Base-by-base conservation (phyloP, 225 moss, liverwort and hornwort species). In the Physcomitrium patens region DNA sequence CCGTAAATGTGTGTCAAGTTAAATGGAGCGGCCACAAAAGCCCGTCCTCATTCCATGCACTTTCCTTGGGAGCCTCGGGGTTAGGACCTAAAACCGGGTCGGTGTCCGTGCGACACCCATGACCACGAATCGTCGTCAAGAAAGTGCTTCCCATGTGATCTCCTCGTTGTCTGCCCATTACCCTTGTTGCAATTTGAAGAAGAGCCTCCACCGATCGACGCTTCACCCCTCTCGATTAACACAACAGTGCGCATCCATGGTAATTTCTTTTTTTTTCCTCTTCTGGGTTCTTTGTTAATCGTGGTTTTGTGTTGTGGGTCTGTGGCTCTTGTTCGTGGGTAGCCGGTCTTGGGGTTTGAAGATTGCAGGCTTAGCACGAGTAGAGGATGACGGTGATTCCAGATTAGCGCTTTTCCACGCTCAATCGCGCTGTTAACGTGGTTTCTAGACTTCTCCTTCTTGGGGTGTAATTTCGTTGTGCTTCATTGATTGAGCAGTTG, bases 291-390 rank as follows among this genome's bases (percentile, higher is more conserved):
- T 41, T 5, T 16, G 24, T 48, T 47, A 45, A 28, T 3, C 19
- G 3, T 48, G n/a, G 15, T 44, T 19, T 3, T 26, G 4, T 27
- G 1, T 48, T 48, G 57, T 41, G 13, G 56, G 66, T 0, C n/a
- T 0, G 56, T 42, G 22, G 23, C 51, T 76, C 3, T 41, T 47
- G 2, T 13, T 13, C 27, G 14, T 23, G 19, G 4, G 57, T 31
- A 59, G 45, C 6, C 11, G 10, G 56, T 45, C 58, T 8, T 71
- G 61, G 82, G 78, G 74, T 82, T 75, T 75, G 13, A 9, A 18
- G 18, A 3, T 43, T 12, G 19, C 18, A 10, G 9, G 47, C 19
- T 28, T 37, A 9, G 13, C 50, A 20, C 12, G 20, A 22, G 28
- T 37, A 8, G 18, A 67, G 48, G 9, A 20, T 67, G 20, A 26